A percentile compares a stretch with the other conserved stretches of the same genome.
Conservation (phyloP, 441 rosid genomes). For the Biscutella laevigata region DNA sequence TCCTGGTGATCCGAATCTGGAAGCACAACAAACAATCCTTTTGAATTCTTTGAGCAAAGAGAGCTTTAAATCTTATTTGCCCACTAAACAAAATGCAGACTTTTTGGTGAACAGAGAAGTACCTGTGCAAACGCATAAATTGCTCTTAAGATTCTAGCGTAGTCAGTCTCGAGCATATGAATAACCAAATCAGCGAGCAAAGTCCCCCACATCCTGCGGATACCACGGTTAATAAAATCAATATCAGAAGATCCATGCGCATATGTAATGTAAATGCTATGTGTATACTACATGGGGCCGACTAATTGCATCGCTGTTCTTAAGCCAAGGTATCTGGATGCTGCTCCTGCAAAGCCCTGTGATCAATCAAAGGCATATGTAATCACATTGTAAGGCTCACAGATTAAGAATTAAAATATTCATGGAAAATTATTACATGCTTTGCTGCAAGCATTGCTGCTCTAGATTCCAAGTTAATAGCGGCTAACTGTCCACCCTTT, state of each 20-base stretch:
- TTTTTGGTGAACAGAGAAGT: conserved; percentile 12
- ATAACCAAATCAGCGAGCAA: conserved; percentile 85
- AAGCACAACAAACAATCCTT: background rate
- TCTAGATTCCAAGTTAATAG: conserved; percentile 65
- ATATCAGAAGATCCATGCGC: background rate
- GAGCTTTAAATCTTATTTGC: background rate
- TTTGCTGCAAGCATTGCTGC: conserved; percentile 81
- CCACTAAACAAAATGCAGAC: background rate
- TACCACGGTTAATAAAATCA: background rate
- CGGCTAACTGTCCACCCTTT: conserved; percentile 77
- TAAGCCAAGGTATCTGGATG: conserved; percentile 79
- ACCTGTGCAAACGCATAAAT: conserved; percentile 94
- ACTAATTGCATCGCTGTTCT: conserved; percentile 61
- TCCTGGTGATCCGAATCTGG: conserved; percentile 73
- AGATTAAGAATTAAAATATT: background rate
- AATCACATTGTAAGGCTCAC: background rate
- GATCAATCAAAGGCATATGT: background rate
- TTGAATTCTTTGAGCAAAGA: background rate
- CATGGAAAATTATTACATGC: conserved; percentile 37
- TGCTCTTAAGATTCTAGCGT: conserved; percentile 85
- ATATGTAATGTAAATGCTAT: background rate
- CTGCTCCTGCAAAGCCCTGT: conserved; percentile 85
- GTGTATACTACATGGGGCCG: conserved; percentile 60
- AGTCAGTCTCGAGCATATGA: conserved; percentile 97
- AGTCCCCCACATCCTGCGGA: conserved; percentile 88